Evolutionary conservation across 176 grass and related monocot species (phyloP).

Genomic region (Eragrostis curvula): DNA sequence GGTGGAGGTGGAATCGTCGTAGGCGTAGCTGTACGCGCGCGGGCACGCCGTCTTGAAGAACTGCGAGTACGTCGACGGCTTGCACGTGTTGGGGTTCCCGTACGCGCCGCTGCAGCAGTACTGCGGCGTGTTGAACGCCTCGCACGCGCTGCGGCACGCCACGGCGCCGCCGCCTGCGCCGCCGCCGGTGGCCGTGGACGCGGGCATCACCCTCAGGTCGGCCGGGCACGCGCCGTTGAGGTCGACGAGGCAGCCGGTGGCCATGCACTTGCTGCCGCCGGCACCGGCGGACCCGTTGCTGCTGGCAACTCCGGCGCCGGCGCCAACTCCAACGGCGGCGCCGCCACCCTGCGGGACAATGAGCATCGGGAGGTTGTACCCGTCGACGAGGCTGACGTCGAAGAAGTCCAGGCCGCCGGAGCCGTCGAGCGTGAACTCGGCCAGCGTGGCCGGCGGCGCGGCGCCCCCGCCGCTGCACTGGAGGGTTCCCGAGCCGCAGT

Average conservation of each 20-base stretch:
- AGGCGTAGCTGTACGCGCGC: conserved; percentile 94
- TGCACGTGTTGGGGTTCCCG: conserved; percentile 84
- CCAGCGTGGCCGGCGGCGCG: conserved; percentile 68
- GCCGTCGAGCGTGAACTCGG: conserved; percentile 91
- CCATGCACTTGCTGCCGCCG: conserved; percentile 60
- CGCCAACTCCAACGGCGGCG: neutral
- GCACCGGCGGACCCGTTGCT: conserved; percentile 26
- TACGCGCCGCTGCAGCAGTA: conserved; percentile 93
- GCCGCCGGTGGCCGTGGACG: conserved; percentile 8
- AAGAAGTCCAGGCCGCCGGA: conserved; percentile 85
- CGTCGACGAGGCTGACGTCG: conserved; percentile 97
- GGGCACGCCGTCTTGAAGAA: conserved; percentile 98
- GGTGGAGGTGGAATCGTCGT: conserved; percentile 86
- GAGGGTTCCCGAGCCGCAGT: conserved; percentile 68
- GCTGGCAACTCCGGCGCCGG: no score
- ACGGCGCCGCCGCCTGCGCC: conserved; percentile 40
- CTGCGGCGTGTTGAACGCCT: conserved; percentile 84
- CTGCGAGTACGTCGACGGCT: conserved; percentile 78
- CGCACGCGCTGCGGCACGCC: conserved; percentile 91
- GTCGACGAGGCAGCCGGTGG: conserved; percentile 83
- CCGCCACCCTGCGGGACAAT: conserved; percentile 61
- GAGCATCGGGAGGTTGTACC: conserved; percentile 82
- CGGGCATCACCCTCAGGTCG: conserved; percentile 50
- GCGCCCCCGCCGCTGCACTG: conserved; percentile 74
- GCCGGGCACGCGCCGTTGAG: conserved; percentile 81